Evolutionary conservation across 257 asterid species (phyloP), one percentile per base, ranked within the genome.

Genomic region (Penstemon barbatus): DNA sequence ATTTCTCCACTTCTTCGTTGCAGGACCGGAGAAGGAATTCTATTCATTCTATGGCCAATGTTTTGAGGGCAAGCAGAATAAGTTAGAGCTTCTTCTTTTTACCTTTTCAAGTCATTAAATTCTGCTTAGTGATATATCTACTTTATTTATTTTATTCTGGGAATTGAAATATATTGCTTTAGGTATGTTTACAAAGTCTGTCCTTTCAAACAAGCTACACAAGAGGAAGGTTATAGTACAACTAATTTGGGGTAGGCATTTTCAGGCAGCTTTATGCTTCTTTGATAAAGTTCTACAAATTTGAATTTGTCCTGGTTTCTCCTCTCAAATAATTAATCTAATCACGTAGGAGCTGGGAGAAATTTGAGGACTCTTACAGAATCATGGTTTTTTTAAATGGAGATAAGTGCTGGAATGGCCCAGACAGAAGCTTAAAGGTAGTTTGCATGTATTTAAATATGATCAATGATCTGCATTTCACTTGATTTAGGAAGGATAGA

Each of bases 341-440:
- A 58, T 74, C 19, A 51, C 75, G 74, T 71, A 93, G 97, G 89
- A 85, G 67, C 80, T 93, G 99, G 99, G 96, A 85, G 58, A 90
- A 88, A 76, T 93, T 90, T 74, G 99, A 88, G 56, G 96, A 90
- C 65, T 84, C 95, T 10, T 87, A 84, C 78, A 77, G 85, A 70
- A 64, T 70, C 65, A 87, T 90, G 96, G 84, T 77, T 67, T 93
- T 90, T 79, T 66, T 65, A 77, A 84, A 83, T 73, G 99, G 99
- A 18, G 99, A 93, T 65, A 82, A 88, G 75, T 93, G 99, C 81
- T 93, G 99, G 99, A 93, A 93, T 79, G 99, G 99, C 52, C 99
- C 99, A 43, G 87, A 90, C 74, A 85, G 99, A 82, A 88, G 96
- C 80, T 13, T 90, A 68, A 93, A 87, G 99, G 99, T 87, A 79